Conservation (phyloP, 768 basidiomycete genomes). For the Suillus placidus region DNA sequence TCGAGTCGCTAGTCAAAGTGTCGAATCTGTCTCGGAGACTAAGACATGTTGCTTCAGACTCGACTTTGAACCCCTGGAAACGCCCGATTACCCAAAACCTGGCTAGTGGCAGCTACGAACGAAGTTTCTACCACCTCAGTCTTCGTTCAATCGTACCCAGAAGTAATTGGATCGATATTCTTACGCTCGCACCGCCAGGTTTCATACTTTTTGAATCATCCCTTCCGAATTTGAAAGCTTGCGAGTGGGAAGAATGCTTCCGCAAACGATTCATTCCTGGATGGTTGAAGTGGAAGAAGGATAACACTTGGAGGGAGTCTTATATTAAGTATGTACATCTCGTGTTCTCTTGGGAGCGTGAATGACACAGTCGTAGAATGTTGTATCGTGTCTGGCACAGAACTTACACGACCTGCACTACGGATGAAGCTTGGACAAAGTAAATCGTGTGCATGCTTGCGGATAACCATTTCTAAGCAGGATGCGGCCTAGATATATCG, state of each 20-base stretch:
- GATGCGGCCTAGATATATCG: constrained; percentile 56
- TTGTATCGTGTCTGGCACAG: constrained; percentile 73
- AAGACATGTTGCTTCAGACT: constrained; percentile 59
- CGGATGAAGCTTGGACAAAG: constrained; percentile 86
- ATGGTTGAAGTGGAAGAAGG: constrained; percentile 73
- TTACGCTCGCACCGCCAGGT: constrained; percentile 59
- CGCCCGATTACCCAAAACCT: constrained; percentile 66
- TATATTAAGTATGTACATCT: constrained; percentile 60
- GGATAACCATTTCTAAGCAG: background rate
- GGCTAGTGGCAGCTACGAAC: constrained; percentile 47
- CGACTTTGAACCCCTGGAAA: constrained; percentile 76
- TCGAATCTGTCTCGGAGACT: constrained; percentile 66
- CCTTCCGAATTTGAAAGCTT: constrained; percentile 63
- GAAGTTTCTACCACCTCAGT: constrained; percentile 58
- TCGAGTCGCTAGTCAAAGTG: constrained; percentile 57
- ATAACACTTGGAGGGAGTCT: constrained; percentile 61
- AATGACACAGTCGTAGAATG: constrained; percentile 42
- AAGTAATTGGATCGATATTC: constrained; percentile 79
- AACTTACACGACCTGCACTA: constrained; percentile 65
- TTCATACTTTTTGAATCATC: constrained; percentile 72
- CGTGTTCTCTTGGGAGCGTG: constrained; percentile 11
- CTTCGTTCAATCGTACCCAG: constrained; percentile 66
- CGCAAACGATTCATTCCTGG: constrained; percentile 71
- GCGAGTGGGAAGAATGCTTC: constrained; percentile 80
- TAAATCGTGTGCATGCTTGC: constrained; percentile 35